A percentile compares a stretch with the other conserved stretches of the same genome.
Conservation (phyloP, 2,329 filamentous ascomycete species). For the Grosmannia huntii region DNA sequence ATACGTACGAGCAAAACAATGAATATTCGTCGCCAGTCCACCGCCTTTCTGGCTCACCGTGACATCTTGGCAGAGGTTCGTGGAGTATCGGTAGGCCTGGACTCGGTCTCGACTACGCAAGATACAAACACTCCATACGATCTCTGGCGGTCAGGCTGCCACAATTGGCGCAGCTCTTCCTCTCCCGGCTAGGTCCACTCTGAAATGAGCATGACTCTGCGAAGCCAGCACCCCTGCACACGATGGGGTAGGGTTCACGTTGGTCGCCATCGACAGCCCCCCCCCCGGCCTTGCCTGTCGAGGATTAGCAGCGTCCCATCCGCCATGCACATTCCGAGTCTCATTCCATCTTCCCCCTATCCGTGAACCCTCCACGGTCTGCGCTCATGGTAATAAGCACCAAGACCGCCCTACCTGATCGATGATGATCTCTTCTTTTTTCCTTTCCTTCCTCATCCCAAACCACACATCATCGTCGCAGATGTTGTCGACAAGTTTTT, state of each 20-base stretch:
- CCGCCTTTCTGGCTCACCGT: not conserved
- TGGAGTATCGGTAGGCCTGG: too few relatives aligned
- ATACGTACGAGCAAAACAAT: not conserved
- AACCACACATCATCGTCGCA: constrained; percentile 28
- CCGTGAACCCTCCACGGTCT: not conserved
- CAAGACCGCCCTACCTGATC: not conserved
- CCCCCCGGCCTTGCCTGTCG: not conserved
- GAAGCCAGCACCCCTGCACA: not conserved
- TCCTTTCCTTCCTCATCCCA: constrained; percentile 18
- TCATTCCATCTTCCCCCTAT: not conserved
- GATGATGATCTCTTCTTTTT: not conserved
- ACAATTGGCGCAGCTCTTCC: not conserved
- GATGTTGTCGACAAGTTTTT: constrained; percentile 37
- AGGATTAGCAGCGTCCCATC: not conserved
- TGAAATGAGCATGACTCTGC: not conserved
- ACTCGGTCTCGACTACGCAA: too few relatives aligned
- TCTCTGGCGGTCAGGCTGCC: too few relatives aligned
- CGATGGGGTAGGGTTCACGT: not conserved
- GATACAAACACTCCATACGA: not conserved
- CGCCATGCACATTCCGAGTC: not conserved
- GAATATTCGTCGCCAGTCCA: not conserved
- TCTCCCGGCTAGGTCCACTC: not conserved
- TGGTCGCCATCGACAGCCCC: not conserved
- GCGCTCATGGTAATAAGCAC: not conserved
- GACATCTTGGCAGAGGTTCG: not conserved